These are phyloP conservation scores for Apiospora malaysiana DNA, from an alignment of 2,329 filamentous ascomycete genomes.

Conservation along the genomic window DNA sequence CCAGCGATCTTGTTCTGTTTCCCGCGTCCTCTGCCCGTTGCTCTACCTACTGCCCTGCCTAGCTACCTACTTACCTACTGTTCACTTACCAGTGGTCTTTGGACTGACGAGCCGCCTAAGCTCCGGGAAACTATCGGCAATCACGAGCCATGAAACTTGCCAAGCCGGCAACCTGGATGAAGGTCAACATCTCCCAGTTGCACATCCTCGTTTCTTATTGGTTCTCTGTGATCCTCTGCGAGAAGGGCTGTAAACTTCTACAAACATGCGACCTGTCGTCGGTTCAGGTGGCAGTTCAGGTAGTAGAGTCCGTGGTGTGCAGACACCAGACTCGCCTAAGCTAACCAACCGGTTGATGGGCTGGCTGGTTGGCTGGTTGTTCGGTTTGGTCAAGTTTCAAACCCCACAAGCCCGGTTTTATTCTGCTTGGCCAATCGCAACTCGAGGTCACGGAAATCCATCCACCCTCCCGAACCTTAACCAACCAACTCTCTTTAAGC, in stretches of 20 bases:
- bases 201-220: neutral
- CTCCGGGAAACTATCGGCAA: neutral
- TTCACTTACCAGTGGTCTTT: too few relatives aligned
- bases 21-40: neutral
- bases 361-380: neutral
- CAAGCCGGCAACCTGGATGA: neutral
- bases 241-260: neutral
- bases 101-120: neutral
- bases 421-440: slow-evolving; percentile 20
- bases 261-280: neutral
- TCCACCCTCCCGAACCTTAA: neutral
- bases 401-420: neutral
- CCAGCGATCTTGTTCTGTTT: neutral
- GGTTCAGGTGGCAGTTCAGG: slow-evolving; percentile 7
- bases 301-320: neutral
- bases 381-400: neutral
- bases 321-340: neutral
- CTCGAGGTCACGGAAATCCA: neutral
- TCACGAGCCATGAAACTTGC: neutral
- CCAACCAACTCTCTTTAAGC: neutral
- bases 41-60: too few relatives aligned
- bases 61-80: neutral
- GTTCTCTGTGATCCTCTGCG: neutral
- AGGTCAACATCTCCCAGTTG: neutral
- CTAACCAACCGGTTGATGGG: neutral